A percentile compares a stretch with the other conserved stretches of the same genome.
Evolutionary conservation across 176 grass and related monocot species (phyloP).

Genomic region (Pontederia crassipes): DNA sequence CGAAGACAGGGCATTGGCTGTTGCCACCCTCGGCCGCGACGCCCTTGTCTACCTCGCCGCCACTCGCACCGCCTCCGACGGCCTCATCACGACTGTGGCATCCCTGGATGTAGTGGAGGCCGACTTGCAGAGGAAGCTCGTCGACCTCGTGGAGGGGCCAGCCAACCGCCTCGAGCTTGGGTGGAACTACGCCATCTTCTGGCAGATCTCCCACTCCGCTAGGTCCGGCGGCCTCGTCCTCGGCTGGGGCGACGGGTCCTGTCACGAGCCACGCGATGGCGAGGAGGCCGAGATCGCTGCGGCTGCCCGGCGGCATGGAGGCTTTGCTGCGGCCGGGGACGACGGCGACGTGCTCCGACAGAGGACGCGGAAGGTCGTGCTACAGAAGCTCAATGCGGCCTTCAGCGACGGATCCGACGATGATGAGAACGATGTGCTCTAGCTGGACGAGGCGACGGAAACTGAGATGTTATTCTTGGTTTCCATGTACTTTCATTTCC

Average conservation of each 20-base stretch:
- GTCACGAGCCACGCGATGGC: conserved; percentile 48
- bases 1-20: conserved; percentile 42
- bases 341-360: no score
- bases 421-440: conserved; percentile 64
- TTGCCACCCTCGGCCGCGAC: conserved; percentile 54
- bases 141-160: conserved; percentile 56
- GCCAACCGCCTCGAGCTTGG: conserved; percentile 38
- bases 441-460: conserved; percentile 84
- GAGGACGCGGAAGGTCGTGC: no score
- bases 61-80: conserved; percentile 53
- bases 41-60: conserved; percentile 75
- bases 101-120: conserved; percentile 36
- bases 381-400: conserved; percentile 54
- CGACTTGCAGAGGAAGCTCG: conserved; percentile 74
- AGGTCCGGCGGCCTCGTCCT: conserved; percentile 77
- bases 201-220: conserved; percentile 78
- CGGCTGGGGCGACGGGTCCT: conserved; percentile 88
- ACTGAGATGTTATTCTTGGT: conserved; percentile 87
- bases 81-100: conserved; percentile 34
- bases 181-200: conserved; percentile 97
- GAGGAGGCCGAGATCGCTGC: conserved; percentile 34
- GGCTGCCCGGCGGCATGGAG: conserved; percentile 9
- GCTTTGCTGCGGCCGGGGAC: conserved; percentile 35
- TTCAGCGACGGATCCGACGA: conserved; percentile 68
- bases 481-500: conserved; percentile 96